These are phyloP conservation scores for Yamadazyma sp. DNA, from an alignment of 805 yeast genomes.

Conservation along the genomic window DNA sequence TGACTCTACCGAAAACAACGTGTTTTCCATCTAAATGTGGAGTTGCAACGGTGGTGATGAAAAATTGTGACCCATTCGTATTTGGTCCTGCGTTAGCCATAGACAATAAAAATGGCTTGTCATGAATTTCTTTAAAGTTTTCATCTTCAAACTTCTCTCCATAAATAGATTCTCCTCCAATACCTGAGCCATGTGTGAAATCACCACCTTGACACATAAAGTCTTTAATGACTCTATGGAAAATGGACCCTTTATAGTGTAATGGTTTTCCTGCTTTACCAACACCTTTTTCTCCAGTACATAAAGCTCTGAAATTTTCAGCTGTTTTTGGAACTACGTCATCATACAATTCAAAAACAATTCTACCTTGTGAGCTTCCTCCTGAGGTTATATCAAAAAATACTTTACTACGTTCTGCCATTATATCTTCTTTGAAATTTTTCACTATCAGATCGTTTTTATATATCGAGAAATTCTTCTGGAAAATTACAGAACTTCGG, in stretches of 20 bases:
- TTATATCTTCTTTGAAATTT: not conserved
- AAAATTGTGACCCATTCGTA: conserved; percentile 95
- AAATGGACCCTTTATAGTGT: conserved; percentile 77
- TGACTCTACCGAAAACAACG: conserved; percentile 90
- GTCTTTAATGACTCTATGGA: conserved; percentile 86
- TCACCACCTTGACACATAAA: conserved; percentile 97
- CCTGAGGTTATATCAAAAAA: conserved; percentile 80
- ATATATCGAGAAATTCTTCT: conserved; percentile 1
- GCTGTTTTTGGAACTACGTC: conserved; percentile 85
- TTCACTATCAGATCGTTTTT: no score
- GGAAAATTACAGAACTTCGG: no score
- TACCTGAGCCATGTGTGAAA: conserved; percentile 42
- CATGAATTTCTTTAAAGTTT: conserved; percentile 72
- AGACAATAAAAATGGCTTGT: conserved; percentile 80
- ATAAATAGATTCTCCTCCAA: conserved; percentile 44
- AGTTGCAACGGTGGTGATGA: conserved; percentile 87
- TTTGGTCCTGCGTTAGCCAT: conserved; percentile 98
- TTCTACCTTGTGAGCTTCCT: conserved; percentile 66
- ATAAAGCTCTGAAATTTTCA: conserved; percentile 83
- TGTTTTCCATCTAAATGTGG: conserved; percentile 96
- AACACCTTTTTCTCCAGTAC: conserved; percentile 83
- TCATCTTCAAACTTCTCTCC: conserved; percentile 80
- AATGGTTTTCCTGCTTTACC: conserved; percentile 63
- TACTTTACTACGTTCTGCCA: conserved; percentile 44
- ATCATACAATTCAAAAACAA: conserved; percentile 68